These are phyloP conservation scores for Gossypium herbaceum DNA, from an alignment of 345 rosid species.

Conservation along the genomic window DNA sequence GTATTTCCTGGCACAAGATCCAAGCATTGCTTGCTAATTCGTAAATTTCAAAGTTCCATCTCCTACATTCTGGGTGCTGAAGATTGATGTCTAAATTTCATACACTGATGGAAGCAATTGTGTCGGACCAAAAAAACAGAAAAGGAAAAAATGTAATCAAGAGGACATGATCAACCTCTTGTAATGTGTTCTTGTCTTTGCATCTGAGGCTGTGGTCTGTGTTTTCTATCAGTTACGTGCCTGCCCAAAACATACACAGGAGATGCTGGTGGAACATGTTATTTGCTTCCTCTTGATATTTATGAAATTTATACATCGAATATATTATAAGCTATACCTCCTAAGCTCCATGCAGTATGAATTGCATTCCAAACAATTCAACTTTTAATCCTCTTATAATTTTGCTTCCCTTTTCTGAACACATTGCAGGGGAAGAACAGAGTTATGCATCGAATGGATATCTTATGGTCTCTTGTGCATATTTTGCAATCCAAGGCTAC, in stretches of 20 bases:
- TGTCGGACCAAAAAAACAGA: background rate
- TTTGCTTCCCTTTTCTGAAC: conserved; percentile 7
- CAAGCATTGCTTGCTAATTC: background rate
- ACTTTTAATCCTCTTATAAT: background rate
- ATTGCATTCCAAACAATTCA: background rate
- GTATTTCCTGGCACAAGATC: background rate
- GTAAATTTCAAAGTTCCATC: background rate
- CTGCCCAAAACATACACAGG: background rate
- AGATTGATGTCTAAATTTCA: background rate
- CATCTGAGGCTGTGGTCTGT: background rate
- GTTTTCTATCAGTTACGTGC: background rate
- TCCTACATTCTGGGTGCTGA: background rate
- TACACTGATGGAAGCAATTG: background rate
- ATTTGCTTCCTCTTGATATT: background rate
- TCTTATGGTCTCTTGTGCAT: conserved; percentile 88
- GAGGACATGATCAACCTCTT: background rate
- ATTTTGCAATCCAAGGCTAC: conserved; percentile 64
- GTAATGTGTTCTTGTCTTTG: background rate
- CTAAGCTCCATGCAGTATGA: background rate
- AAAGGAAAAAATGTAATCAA: background rate
- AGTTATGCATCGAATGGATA: conserved; percentile 81
- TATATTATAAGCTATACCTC: background rate
- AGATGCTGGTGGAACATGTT: background rate
- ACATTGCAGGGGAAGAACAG: conserved; percentile 65
- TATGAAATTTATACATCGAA: background rate